phyloP scores from a whole-genome alignment of 495 filamentous ascomycete species.

The Xanthoparmelia taractica region DNA sequence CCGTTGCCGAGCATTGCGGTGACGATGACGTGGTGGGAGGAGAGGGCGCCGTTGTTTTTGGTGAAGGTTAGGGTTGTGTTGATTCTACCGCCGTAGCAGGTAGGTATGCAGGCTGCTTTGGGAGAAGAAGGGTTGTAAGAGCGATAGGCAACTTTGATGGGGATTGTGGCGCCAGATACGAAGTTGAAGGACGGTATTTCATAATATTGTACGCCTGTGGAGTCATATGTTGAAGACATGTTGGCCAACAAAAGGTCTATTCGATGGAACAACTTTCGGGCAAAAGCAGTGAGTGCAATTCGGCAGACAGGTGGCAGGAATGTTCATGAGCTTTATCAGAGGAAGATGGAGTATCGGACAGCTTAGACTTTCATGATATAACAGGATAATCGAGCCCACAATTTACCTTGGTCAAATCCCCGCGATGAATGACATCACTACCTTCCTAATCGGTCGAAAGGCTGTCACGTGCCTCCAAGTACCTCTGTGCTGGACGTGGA shows the following conservation, averaged over 20 bases:
- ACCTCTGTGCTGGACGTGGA: no score
- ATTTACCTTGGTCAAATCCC: background rate
- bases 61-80: constrained; percentile 37
- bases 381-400: background rate
- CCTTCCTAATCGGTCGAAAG: constrained; percentile 4
- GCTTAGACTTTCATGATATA: background rate
- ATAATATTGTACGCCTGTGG: constrained; percentile 31
- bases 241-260: background rate
- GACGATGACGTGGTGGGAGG: constrained; percentile 33
- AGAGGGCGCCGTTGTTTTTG: constrained; percentile 22
- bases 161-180: constrained; percentile 27
- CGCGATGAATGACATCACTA: constrained; percentile 11
- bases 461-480: no score
- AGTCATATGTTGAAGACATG: constrained; percentile 11
- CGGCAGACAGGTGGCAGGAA: background rate
- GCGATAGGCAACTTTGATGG: constrained; percentile 39
- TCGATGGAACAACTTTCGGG: no score
- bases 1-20: constrained; percentile 35
- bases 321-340: background rate
- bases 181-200: constrained; percentile 37
- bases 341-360: background rate
- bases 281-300: background rate
- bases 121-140: constrained; percentile 34
- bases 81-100: constrained; percentile 43
- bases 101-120: constrained; percentile 39